Base-by-base conservation (phyloP, 2,329 filamentous ascomycete genomes). In the Colletotrichum scovillei region DNA sequence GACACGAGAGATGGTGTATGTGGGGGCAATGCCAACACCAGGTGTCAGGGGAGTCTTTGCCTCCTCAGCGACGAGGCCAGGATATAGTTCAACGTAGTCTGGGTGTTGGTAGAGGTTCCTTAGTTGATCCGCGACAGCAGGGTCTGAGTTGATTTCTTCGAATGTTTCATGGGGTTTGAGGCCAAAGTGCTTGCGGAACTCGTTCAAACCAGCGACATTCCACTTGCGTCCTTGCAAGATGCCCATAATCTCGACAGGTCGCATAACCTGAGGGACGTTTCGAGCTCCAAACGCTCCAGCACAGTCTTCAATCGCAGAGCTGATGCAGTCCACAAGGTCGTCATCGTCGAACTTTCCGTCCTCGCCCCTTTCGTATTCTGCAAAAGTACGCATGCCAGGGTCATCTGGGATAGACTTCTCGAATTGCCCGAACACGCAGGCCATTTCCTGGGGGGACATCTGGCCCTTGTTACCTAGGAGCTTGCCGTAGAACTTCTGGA, bases 101-200 rank as follows among this genome's bases (percentile, higher is more conserved):
- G 93, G 93, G 78, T 95, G 92, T 73, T 93, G 92, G 80, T 95
- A 95, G 12, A 97, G 86, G 69, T 91, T 86, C 19, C 88, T 86
- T 5, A 95, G 86, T 30, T 90, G 86, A 60, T 92, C 87, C 2
- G 93, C 89, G 19, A 96, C 89, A 16, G 90, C 88, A 0, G 92
- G 92, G 76, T 97, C 92, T 0, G 92, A 91, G 81, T 95, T 97
- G 83, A 97, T 95, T 63, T 95, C 93, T 80, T 95, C 93, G 73
- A 97, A 97, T 0, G 87, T 93, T 26, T 92, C 90, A 79, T 97
- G 92, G 0, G 90, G 89, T 82, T 93, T 93, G 6, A 97, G 85
- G 1, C 92, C 91, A 77, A 96, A 95, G 83, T 95, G 93, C 80
- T 93, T 92, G 65, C 94, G 89, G 86, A 97, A 97, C 84, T 97